These are phyloP conservation scores for Arachis hypogaea DNA, from an alignment of 306 rosid species.

Conservation along the genomic window DNA sequence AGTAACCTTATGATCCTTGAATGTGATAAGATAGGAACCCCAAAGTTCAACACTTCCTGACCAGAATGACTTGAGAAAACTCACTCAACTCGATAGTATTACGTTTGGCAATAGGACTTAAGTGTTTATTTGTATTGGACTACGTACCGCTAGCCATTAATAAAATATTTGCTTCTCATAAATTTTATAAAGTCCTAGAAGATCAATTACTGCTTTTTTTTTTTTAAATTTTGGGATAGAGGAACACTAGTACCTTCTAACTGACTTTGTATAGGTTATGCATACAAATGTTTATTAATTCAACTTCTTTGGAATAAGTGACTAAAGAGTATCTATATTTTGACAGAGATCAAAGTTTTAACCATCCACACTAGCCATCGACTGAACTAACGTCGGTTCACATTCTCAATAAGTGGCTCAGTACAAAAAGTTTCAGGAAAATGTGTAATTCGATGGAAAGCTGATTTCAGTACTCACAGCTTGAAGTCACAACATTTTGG, in stretches of 20 bases:
- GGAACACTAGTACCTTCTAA: constrained; percentile 22
- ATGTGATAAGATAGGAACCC: background rate
- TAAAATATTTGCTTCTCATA: background rate
- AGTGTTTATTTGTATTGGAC: background rate
- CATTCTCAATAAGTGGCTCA: constrained; percentile 15
- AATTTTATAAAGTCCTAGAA: background rate
- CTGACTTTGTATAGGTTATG: constrained; percentile 3
- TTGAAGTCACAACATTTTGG: constrained; percentile 96
- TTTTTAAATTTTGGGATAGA: background rate
- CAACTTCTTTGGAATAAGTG: constrained; percentile 15
- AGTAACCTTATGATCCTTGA: constrained; percentile 18
- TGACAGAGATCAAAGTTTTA: constrained; percentile 1
- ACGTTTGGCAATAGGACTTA: background rate
- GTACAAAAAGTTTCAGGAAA: constrained; percentile 13
- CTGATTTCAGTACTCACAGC: constrained; percentile 67
- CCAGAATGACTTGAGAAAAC: constrained; percentile 20
- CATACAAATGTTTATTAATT: constrained; percentile 22
- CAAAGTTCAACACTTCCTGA: constrained; percentile 17
- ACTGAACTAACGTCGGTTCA: constrained; percentile 27
- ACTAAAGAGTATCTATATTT: constrained; percentile 10
- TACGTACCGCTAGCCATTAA: background rate
- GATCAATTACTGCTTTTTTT: constrained; percentile 3
- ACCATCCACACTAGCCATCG: constrained; percentile 19
- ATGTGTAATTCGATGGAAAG: constrained; percentile 1
- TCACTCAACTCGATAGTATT: constrained; percentile 2